phyloP scores from a whole-genome alignment of 768 basidiomycete species.

The Myochromella boudieri region DNA sequence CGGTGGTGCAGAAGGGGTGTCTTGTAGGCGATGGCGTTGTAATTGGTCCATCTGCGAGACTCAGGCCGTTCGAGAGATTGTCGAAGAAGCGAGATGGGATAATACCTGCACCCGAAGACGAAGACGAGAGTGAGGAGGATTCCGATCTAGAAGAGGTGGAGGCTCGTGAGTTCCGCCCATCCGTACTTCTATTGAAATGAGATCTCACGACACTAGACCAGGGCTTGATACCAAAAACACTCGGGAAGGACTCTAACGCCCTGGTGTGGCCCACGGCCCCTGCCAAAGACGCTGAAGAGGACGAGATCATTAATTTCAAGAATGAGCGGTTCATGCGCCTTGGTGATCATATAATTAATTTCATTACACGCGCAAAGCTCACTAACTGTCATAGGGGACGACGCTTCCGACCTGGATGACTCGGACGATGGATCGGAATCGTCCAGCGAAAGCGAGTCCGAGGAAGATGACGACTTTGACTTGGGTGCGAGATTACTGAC shows the following conservation, averaged over 20 bases:
- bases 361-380: not conserved
- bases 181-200: not conserved
- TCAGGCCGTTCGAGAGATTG: conserved; percentile 73
- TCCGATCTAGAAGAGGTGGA: conserved; percentile 72
- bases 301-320: conserved; percentile 58
- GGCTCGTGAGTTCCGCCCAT: conserved; percentile 40
- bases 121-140: conserved; percentile 37
- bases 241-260: conserved; percentile 77
- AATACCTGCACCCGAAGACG: conserved; percentile 30
- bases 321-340: conserved; percentile 78
- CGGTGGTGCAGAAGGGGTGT: conserved; percentile 69
- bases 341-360: conserved; percentile 38
- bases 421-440: conserved; percentile 61
- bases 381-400: conserved; percentile 49
- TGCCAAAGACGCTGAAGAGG: conserved; percentile 62
- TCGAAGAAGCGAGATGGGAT: conserved; percentile 47
- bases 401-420: conserved; percentile 58
- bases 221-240: conserved; percentile 37
- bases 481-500: conserved; percentile 35
- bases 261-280: conserved; percentile 76
- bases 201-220: conserved; percentile 43
- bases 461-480: conserved; percentile 39
- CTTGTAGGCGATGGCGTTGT: conserved; percentile 81
- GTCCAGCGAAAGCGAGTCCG: conserved; percentile 47
- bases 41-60: conserved; percentile 67